Percentiles rank a stretch among this genome's conserved stretches.
phyloP scores from a whole-genome alignment of 306 rosid genomes.

The Morella rubra region DNA sequence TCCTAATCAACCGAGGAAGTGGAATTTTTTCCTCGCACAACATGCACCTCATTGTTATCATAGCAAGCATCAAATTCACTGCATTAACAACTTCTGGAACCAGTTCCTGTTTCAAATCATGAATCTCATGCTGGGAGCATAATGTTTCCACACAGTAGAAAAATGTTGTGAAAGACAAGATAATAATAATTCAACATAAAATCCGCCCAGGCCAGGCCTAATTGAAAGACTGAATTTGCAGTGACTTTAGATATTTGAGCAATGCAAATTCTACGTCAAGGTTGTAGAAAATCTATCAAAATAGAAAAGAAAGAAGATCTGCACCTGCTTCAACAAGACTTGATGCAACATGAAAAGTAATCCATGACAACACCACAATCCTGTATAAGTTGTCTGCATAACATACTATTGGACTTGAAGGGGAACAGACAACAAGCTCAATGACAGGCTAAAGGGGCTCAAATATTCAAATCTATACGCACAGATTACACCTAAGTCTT shows the following conservation, averaged over 20 bases:
- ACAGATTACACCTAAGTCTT: not conserved
- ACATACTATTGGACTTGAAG: not conserved
- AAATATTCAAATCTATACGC: not conserved
- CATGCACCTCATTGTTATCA: not conserved
- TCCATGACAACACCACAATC: not conserved
- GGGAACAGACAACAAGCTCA: not conserved
- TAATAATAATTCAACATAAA: not conserved
- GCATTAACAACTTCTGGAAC: not conserved
- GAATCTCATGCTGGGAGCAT: not conserved
- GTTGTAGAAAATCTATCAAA: not conserved
- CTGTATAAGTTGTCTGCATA: not conserved
- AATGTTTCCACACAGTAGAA: not conserved
- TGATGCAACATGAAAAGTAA: not conserved
- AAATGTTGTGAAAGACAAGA: not conserved
- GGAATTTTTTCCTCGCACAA: not conserved
- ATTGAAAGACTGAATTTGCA: not conserved
- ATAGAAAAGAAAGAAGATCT: not conserved
- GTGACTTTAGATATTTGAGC: not conserved
- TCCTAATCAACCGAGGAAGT: not conserved
- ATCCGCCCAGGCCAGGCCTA: not conserved
- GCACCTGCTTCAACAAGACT: not conserved
- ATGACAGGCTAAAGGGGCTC: not conserved
- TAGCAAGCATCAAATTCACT: not conserved
- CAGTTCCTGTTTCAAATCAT: slow-evolving; percentile 1
- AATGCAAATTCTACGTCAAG: not conserved